Evolutionary conservation across 192 early-diverging fungal species (phyloP), one percentile per base, ranked within the genome.

Genomic region (Linderina pennispora): DNA sequence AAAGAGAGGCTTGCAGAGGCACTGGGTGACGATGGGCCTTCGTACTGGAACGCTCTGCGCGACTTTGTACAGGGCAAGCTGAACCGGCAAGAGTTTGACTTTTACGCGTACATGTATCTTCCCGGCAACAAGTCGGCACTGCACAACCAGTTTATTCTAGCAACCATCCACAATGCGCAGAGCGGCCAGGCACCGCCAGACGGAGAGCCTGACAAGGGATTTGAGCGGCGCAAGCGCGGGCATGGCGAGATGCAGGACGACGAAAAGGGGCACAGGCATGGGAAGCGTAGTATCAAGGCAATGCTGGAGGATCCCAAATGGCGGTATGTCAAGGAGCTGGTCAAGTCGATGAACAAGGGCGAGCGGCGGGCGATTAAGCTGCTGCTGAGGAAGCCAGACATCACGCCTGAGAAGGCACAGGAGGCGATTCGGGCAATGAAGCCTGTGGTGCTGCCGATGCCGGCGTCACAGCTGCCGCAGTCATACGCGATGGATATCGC

Each of bases 161-260:
- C 83, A 22, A 85, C 82, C 7, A 83, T 87, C 31, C 85, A 87
- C 45, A 87, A 87, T 62, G 85, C 85, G 19, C 85, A 85, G 46
- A 75, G 59, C 54, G 76, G 78, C 19, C 74, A 75, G 43, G 77
- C 76, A 14, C 85, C 85, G 23, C 85, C 85, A 8, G 67, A 70
- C 8, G 77, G 70, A 19, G 74, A 79, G 48, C 74, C 77, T 9
- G 57, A 66, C 6, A 69, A 77, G 19, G 40, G 84, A 57, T 51
- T 84, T 51, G 82, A 74, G 47, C 41, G 62, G 17, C 28, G 53
- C 4, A 58, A 39, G 32, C 66, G 58, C 45, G 54, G 58, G 47
- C 56, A 65, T 53, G 49, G 34, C 40, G 42, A 74, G 21, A 38
- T 49, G 2, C 48, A 45, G 20, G 62, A 46, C 11, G 50, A 48